Evolutionary conservation across 1,284 basidiomycete species (phyloP).

Genomic region (Baeospora myosura): DNA sequence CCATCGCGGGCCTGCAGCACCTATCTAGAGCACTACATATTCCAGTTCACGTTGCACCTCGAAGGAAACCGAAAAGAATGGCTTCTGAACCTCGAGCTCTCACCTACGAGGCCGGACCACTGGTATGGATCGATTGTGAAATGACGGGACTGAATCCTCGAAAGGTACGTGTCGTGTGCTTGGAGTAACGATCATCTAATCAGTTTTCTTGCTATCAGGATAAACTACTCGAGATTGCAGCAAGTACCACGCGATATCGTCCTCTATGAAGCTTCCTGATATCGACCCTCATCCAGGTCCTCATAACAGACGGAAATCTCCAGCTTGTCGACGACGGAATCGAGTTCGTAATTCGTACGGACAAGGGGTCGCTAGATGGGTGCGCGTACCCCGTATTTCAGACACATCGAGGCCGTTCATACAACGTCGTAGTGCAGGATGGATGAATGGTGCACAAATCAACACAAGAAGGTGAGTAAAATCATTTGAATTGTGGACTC

Average conservation of each 20-base stretch:
- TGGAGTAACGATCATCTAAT: not conserved
- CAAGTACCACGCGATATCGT: constrained; percentile 19
- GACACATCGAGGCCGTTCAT: too few species aligned
- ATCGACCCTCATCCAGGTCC: constrained; percentile 52
- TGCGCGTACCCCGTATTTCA: constrained; percentile 25
- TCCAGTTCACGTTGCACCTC: too few species aligned
- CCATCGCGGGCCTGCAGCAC: constrained; percentile 1
- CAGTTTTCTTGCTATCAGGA: too few species aligned
- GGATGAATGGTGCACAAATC: constrained; percentile 69
- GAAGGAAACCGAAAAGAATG: constrained; percentile 12
- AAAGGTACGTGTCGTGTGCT: not conserved
- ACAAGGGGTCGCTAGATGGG: constrained; percentile 58
- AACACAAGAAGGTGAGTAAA: constrained; percentile 55
- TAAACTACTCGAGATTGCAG: constrained; percentile 72
- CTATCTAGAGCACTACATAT: constrained; percentile 1
- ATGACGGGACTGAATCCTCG: constrained; percentile 58
- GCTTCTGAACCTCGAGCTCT: constrained; percentile 19
- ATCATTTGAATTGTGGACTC: not conserved
- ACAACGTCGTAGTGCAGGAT: constrained; percentile 38
- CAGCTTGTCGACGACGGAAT: constrained; percentile 70
- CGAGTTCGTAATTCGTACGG: constrained; percentile 61
- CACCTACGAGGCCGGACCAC: constrained; percentile 51
- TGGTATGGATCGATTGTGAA: constrained; percentile 88
- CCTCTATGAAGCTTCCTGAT: not conserved
- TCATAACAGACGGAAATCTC: constrained; percentile 78